phyloP scores from a whole-genome alignment of 192 early-diverging fungal species.

The Backusella sp. region DNA sequence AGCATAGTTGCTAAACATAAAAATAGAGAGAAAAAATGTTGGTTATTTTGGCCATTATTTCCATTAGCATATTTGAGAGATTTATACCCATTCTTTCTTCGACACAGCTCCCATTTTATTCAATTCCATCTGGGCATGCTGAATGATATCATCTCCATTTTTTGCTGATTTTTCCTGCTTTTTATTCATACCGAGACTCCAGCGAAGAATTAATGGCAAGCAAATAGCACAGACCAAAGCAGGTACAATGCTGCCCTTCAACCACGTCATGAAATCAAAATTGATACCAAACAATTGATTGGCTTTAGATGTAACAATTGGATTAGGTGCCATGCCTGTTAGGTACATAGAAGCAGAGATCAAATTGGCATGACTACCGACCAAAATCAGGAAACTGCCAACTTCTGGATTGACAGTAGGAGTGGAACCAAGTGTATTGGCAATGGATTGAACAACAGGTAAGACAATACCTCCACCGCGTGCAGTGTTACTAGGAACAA shows the following conservation, averaged over 20 bases:
- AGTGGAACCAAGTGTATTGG: constrained; percentile 47
- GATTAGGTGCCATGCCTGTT: constrained; percentile 71
- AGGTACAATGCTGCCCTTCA: constrained; percentile 53
- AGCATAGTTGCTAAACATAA: constrained; percentile 30
- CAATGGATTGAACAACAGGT: constrained; percentile 66
- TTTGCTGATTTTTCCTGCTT: background rate
- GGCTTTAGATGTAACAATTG: constrained; percentile 59
- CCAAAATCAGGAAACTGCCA: constrained; percentile 60
- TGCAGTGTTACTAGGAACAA: constrained; percentile 70
- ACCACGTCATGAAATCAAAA: constrained; percentile 67
- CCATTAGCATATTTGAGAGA: background rate
- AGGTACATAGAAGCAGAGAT: constrained; percentile 71
- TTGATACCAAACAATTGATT: constrained; percentile 61
- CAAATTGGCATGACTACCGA: constrained; percentile 66
- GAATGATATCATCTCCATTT: constrained; percentile 11
- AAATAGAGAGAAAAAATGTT: background rate
- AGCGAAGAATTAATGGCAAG: constrained; percentile 7
- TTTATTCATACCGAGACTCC: constrained; percentile 6
- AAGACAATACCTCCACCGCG: constrained; percentile 77
- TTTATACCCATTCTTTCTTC: constrained; percentile 13
- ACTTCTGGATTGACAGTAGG: constrained; percentile 30
- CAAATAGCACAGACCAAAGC: constrained; percentile 21
- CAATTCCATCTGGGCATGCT: constrained; percentile 17
- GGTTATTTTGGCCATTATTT: background rate
- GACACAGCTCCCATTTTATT: constrained; percentile 12